Conservation (phyloP, 2,329 filamentous ascomycete species). For the Botryotinia calthae region DNA sequence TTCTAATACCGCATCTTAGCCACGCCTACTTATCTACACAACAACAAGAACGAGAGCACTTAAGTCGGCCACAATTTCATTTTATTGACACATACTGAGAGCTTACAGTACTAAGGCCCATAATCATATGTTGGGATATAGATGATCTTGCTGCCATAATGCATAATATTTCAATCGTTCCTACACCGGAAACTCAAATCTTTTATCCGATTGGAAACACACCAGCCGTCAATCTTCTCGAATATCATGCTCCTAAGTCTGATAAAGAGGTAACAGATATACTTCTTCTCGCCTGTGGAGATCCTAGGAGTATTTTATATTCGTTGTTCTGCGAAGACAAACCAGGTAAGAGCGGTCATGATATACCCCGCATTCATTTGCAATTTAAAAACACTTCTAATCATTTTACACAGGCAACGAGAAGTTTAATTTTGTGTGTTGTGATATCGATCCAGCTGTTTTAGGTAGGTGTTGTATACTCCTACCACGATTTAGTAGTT, state of each 20-base stretch:
- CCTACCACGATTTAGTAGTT: not conserved
- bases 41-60: not conserved
- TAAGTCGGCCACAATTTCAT: not conserved
- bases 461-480: not conserved
- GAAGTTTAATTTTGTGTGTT: not conserved
- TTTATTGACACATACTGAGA: not conserved
- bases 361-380: not conserved
- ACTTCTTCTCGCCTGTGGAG: slow-evolving; percentile 17
- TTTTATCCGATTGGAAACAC: not conserved
- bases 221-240: not conserved
- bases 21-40: not conserved
- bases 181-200: not conserved
- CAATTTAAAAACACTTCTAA: not conserved
- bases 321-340: slow-evolving; percentile 18
- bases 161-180: not conserved
- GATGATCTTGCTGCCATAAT: not conserved
- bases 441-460: not conserved
- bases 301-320: slow-evolving; percentile 19
- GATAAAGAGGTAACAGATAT: not conserved
- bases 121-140: not conserved
- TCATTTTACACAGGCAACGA: not conserved
- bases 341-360: slow-evolving; percentile 6
- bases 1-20: not conserved
- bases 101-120: not conserved
- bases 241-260: not conserved